phyloP scores from a whole-genome alignment of 179 eudicot species.

The Beta corolliflora region DNA sequence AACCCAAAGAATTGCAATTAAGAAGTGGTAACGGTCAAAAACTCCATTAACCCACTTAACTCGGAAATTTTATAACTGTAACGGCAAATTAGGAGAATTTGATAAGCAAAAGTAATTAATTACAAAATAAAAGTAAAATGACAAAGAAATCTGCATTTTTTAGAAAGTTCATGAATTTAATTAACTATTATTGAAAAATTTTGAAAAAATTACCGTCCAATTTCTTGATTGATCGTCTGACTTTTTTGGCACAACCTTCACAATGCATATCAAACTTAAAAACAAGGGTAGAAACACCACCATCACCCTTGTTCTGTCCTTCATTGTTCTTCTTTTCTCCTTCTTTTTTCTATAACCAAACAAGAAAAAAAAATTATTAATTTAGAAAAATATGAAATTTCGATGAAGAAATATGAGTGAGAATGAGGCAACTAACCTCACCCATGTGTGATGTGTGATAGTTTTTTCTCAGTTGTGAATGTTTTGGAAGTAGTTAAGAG shows the following conservation, averaged over 20 bases:
- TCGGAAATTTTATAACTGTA: background rate
- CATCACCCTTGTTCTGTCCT: slow-evolving; percentile 19
- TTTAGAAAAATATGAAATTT: background rate
- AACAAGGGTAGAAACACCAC: slow-evolving; percentile 20
- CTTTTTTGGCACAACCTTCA: slow-evolving; percentile 52
- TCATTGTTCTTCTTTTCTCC: slow-evolving; percentile 23
- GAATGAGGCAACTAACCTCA: slow-evolving; percentile 25
- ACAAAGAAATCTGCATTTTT: slow-evolving; percentile 16
- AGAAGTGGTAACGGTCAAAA: background rate
- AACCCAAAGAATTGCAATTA: background rate
- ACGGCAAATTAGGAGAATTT: background rate
- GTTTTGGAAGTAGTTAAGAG: background rate
- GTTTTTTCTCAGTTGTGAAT: background rate
- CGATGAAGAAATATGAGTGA: background rate
- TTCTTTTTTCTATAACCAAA: slow-evolving; percentile 14
- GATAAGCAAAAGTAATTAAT: background rate
- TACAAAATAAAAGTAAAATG: background rate
- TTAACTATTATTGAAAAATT: background rate
- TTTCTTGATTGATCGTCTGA: slow-evolving; percentile 33
- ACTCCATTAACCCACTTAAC: background rate
- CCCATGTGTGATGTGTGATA: slow-evolving; percentile 24
- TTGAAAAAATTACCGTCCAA: slow-evolving; percentile 32
- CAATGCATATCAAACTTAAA: slow-evolving; percentile 44
- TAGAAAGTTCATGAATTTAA: background rate
- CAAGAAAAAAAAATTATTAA: background rate